phyloP scores from a whole-genome alignment of 306 rosid species.

The Prunus mira region DNA sequence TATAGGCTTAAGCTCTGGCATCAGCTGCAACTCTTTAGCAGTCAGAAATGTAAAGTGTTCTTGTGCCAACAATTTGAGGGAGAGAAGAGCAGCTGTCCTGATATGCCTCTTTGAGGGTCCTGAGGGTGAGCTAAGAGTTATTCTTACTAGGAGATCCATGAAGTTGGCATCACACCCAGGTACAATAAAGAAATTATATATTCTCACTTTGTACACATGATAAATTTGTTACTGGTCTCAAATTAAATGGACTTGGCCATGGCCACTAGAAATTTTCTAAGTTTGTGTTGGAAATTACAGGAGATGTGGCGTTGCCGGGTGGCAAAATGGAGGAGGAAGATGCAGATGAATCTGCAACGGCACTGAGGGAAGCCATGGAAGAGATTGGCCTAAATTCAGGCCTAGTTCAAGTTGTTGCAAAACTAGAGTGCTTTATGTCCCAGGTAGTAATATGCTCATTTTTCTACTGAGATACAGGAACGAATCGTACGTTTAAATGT shows the following conservation, averaged over 20 bases:
- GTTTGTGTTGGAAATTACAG: constrained; percentile 10
- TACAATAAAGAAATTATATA: background rate
- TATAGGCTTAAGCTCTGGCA: background rate
- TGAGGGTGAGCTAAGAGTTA: constrained; percentile 31
- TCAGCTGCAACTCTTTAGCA: background rate
- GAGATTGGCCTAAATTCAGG: constrained; percentile 32
- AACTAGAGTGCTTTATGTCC: constrained; percentile 28
- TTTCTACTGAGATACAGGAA: background rate
- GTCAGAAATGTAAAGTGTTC: background rate
- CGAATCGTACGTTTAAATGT: background rate
- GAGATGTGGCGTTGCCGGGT: constrained; percentile 44
- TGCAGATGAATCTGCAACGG: constrained; percentile 32
- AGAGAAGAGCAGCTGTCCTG: constrained; percentile 42
- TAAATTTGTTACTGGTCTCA: background rate
- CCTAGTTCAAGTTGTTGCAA: constrained; percentile 29
- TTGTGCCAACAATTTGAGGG: background rate
- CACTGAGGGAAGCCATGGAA: constrained; percentile 40
- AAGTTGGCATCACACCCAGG: constrained; percentile 37
- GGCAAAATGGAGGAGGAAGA: constrained; percentile 41
- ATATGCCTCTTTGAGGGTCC: constrained; percentile 38
- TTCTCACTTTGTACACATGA: background rate
- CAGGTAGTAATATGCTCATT: constrained; percentile 1
- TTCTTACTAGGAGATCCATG: constrained; percentile 39
- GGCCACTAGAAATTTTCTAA: background rate
- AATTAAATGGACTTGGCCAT: background rate